Base-by-base conservation (phyloP, 352 stramenopile species). In the Phytophthora melonis region DNA sequence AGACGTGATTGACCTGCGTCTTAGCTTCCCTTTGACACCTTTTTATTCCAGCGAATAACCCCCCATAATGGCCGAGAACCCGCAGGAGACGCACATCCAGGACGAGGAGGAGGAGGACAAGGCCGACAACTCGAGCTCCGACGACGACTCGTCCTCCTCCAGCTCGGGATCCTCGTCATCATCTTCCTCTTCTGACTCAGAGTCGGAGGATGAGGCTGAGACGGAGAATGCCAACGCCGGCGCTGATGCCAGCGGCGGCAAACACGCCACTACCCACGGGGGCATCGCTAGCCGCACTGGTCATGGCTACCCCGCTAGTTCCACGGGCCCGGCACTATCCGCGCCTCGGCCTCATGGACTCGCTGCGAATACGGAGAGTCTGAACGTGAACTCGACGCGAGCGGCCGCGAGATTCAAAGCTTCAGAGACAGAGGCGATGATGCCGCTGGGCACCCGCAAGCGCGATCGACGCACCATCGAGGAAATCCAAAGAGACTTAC, bases 381-480 rank as follows among this genome's bases (percentile, higher is more conserved):
- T 91, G 16, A 91, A 93, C 55, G 87, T 95, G 3, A 93, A 95
- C 50, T 88, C 86, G 9, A 94, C 82, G 13, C 83, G 86, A 9
- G 88, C 88, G 13, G 87, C 80, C 0, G 77, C 80, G 34, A 84
- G 89, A 30, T 94, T 95, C 57, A 87, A 87, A 56, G 76, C 75
- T 49, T 54, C 72, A 3, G 79, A 84, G 27, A 68, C 75, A 3
- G 72, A 82, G 36, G 80, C 74, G 6, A 71, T 96, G 70, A 94
- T 93, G 83, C 77, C 90, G n/a, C 74, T 96, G 9, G 87, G 87
- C 50, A 96, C 90, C 16, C 92, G 91, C 70, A 96, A 95, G 67
- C 77, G 90, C 52, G 90, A 96, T 57, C 87, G 90, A 63, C 88
- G 90, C 21, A 94, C 90, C n/a, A 96, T 96, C 63, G 90, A 96